phyloP scores from a whole-genome alignment of 805 yeast species.

The Candida pseudoglaebosa region DNA sequence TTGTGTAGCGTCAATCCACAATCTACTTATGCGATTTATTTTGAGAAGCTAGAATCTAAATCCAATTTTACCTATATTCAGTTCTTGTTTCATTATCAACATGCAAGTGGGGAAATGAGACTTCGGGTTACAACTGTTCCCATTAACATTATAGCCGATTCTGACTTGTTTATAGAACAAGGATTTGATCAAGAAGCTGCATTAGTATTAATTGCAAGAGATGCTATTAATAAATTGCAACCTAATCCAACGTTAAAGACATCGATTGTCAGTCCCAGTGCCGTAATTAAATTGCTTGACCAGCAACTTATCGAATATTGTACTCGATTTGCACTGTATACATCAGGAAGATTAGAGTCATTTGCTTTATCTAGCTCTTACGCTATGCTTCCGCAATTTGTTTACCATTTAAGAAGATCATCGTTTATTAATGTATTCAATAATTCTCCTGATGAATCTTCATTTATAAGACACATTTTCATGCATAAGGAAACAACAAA shows the following conservation, averaged over 20 bases:
- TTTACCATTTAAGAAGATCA: slow-evolving; percentile 64
- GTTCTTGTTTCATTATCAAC: slow-evolving; percentile 59
- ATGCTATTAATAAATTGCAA: slow-evolving; percentile 42
- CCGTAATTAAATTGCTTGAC: slow-evolving; percentile 42
- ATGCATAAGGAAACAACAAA: slow-evolving; percentile 58
- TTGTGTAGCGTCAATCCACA: slow-evolving; percentile 52
- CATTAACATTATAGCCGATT: slow-evolving; percentile 38
- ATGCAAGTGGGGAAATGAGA: slow-evolving; percentile 53
- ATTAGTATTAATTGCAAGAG: slow-evolving; percentile 55
- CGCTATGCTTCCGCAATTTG: slow-evolving; percentile 60
- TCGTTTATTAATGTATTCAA: slow-evolving; percentile 63
- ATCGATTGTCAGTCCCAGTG: slow-evolving; percentile 12
- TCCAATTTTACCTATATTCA: slow-evolving; percentile 40
- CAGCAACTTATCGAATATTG: slow-evolving; percentile 31
- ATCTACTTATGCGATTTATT: slow-evolving; percentile 55
- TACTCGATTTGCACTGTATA: slow-evolving; percentile 37
- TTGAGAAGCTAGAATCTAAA: slow-evolving; percentile 44
- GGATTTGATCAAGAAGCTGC: slow-evolving; percentile 71
- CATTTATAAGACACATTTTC: slow-evolving; percentile 59
- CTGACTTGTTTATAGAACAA: slow-evolving; percentile 38
- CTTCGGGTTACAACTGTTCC: slow-evolving; percentile 59
- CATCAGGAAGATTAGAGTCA: slow-evolving; percentile 43
- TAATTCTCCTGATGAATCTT: slow-evolving; percentile 70
- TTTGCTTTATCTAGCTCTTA: slow-evolving; percentile 48
- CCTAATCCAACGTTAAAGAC: slow-evolving; percentile 12